Percentiles rank a stretch among this genome's conserved stretches.
These are phyloP conservation scores for Capronia epimyces DNA, from an alignment of 2,329 filamentous ascomycete genomes.

Conservation along the genomic window DNA sequence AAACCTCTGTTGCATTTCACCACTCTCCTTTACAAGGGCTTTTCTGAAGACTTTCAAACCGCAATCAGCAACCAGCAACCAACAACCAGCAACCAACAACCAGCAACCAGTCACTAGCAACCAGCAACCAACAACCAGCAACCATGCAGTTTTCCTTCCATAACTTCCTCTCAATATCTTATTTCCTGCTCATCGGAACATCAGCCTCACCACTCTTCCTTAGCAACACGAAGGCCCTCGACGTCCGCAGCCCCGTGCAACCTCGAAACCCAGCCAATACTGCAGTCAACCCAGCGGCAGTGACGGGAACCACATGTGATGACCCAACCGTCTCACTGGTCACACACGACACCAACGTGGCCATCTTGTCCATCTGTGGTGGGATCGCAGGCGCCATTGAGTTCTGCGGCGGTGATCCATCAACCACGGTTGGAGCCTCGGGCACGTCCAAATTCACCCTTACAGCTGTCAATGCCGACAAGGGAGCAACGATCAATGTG, in stretches of 20 bases:
- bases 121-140: too few species aligned
- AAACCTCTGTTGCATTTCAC: too few species aligned
- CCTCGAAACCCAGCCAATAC: slow-evolving; percentile 22
- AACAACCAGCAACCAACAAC: too few species aligned
- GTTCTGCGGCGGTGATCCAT: slow-evolving; percentile 44
- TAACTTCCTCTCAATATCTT: too few species aligned
- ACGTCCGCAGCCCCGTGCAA: neutral
- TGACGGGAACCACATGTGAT: slow-evolving; percentile 34
- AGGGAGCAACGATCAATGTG: slow-evolving; percentile 49
- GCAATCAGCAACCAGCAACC: too few species aligned
- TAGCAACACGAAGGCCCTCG: neutral
- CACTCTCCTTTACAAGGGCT: too few species aligned
- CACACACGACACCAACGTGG: slow-evolving; percentile 48
- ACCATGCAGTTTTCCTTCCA: too few species aligned
- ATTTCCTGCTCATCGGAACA: too few species aligned
- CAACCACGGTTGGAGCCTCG: slow-evolving; percentile 43
- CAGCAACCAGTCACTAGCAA: too few species aligned
- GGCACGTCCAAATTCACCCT: slow-evolving; percentile 49
- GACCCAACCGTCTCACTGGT: slow-evolving; percentile 40
- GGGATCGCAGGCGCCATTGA: slow-evolving; percentile 45
- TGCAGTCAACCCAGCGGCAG: slow-evolving; percentile 30
- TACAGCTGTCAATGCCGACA: slow-evolving; percentile 32
- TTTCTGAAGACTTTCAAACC: too few species aligned
- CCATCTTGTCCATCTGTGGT: slow-evolving; percentile 48
- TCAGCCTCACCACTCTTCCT: too few species aligned